These are phyloP conservation scores for Thymus mandschuricus DNA, from an alignment of 257 asterid genomes.

Conservation along the genomic window DNA sequence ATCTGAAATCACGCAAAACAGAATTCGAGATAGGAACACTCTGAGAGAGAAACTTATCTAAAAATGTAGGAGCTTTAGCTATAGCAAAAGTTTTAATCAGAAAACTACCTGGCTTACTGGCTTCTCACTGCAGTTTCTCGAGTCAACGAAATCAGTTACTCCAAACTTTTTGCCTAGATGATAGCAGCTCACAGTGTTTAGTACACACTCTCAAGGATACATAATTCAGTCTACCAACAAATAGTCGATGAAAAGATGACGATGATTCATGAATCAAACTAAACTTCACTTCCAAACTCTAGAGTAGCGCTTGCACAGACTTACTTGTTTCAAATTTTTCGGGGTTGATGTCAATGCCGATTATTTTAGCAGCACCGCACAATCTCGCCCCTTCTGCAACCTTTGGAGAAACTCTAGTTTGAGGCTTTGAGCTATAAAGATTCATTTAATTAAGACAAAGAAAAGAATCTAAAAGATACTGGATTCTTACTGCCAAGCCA, in stretches of 20 bases:
- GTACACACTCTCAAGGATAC: background rate
- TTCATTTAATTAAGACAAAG: background rate
- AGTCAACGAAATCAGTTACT: conserved; percentile 71
- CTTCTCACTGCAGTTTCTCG: conserved; percentile 55
- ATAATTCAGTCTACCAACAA: background rate
- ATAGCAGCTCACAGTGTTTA: background rate
- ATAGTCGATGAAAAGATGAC: background rate
- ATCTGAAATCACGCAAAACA: conserved; percentile 41
- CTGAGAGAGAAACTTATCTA: background rate
- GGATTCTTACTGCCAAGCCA: conserved; percentile 72
- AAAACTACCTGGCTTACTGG: conserved; percentile 67
- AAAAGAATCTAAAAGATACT: background rate
- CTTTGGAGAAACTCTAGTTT: conserved; percentile 29
- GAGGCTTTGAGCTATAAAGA: background rate
- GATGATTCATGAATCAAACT: background rate
- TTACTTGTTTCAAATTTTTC: conserved; percentile 62
- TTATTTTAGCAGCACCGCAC: conserved; percentile 68
- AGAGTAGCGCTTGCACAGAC: background rate
- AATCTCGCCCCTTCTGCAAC: conserved; percentile 92
- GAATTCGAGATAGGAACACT: background rate
- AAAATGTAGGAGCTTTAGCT: background rate
- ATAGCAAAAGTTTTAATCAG: too few species aligned
- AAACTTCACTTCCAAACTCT: background rate
- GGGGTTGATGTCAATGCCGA: conserved; percentile 77
- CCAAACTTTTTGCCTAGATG: conserved; percentile 73